Percentiles rank a stretch among this genome's conserved stretches.
Conservation (phyloP, 148 eudicot genomes). For the Nepenthes mirabilis region DNA sequence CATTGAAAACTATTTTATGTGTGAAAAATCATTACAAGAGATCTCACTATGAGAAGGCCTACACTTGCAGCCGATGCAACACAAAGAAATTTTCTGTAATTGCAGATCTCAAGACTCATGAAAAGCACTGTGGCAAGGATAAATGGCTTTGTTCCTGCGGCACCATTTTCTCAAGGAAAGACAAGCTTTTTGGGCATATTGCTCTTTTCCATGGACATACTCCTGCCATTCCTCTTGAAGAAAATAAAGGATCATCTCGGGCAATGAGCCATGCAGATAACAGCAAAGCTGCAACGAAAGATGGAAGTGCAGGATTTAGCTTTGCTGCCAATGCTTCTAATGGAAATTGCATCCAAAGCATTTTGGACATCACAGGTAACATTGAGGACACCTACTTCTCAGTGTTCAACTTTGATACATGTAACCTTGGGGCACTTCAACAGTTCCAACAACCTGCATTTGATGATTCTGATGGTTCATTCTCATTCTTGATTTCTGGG, state of each 20-base stretch:
- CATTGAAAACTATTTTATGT: conserved; percentile 51
- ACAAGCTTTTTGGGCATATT: conserved; percentile 96
- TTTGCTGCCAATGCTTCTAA: conserved; percentile 8
- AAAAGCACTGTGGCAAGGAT: conserved; percentile 79
- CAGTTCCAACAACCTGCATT: conserved; percentile 37
- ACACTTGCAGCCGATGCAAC: conserved; percentile 55
- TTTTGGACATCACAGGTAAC: conserved; percentile 20
- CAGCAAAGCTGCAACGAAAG: conserved; percentile 14
- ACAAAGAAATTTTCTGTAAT: conserved; percentile 52
- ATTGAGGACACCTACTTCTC: conserved; percentile 56
- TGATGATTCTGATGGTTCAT: conserved; percentile 63
- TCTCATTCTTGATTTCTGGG: conserved; percentile 53
- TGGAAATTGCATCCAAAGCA: conserved; percentile 18
- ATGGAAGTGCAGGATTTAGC: conserved; percentile 13
- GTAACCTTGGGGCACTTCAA: conserved; percentile 44
- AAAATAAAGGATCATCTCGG: conserved; percentile 15
- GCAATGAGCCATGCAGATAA: conserved; percentile 20
- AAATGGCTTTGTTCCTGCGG: conserved; percentile 98
- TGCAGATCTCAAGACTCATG: conserved; percentile 65
- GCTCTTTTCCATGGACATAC: conserved; percentile 68
- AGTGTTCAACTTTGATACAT: conserved; percentile 40
- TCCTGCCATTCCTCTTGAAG: conserved; percentile 53
- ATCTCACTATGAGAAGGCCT: conserved; percentile 59
- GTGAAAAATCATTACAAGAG: conserved; percentile 66
- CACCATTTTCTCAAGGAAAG: conserved; percentile 90